A percentile compares a stretch with the other conserved stretches of the same genome.
phyloP scores from a whole-genome alignment of 2,329 filamentous ascomycete species.

The Acephala macrosclerotiorum region DNA sequence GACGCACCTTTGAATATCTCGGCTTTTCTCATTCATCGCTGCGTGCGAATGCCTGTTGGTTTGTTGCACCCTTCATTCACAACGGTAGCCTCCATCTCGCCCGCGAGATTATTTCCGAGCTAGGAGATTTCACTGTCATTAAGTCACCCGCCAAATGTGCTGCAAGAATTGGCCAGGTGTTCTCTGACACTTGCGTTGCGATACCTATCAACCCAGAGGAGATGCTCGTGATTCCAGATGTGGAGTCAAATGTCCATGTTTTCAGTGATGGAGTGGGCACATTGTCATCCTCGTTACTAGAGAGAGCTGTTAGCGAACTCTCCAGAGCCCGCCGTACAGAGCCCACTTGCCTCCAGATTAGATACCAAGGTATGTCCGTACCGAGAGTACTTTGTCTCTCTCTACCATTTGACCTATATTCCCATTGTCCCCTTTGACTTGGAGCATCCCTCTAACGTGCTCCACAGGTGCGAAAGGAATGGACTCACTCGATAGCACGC shows the following conservation, averaged over 20 bases:
- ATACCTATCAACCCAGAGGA: constrained; percentile 53
- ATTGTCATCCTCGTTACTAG: constrained; percentile 66
- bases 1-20: constrained; percentile 68
- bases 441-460: neutral
- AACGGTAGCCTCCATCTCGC: constrained; percentile 44
- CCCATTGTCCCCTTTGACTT: neutral
- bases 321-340: constrained; percentile 52
- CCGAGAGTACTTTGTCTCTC: neutral
- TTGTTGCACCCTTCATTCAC: constrained; percentile 57
- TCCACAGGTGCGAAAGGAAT: constrained; percentile 77
- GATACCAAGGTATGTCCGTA: constrained; percentile 64
- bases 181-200: constrained; percentile 75
- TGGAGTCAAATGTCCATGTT: constrained; percentile 60
- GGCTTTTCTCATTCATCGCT: constrained; percentile 84
- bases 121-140: constrained; percentile 60
- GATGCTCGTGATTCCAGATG: constrained; percentile 54
- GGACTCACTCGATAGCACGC: constrained; percentile 70
- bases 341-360: constrained; percentile 77
- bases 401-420: neutral
- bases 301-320: constrained; percentile 64
- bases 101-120: constrained; percentile 49
- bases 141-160: constrained; percentile 63
- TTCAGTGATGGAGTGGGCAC: constrained; percentile 86
- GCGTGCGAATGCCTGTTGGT: constrained; percentile 75
- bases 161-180: constrained; percentile 69